Base-by-base conservation (phyloP, 2,329 filamentous ascomycete species). In the Ambrosiella xylebori region DNA sequence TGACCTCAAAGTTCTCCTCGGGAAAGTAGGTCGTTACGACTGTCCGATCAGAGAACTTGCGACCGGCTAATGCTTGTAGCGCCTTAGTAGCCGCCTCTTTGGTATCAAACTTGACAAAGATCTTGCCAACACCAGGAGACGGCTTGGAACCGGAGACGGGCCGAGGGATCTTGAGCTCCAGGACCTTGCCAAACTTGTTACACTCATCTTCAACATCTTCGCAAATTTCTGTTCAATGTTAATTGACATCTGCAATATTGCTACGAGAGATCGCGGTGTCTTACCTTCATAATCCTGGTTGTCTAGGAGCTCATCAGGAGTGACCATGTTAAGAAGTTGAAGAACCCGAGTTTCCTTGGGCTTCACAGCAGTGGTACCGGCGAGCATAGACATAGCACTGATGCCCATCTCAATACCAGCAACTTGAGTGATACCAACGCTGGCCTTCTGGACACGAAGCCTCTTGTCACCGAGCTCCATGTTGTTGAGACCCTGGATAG, bases 271-370 rank as follows among this genome's bases (percentile, higher is more conserved):
- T 9, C 5, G 1, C n/a, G 49, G 11, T 12, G 51, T 65, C 74
- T 67, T 77, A 90, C 91, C 91, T 71, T 96, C 87, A 66, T 96
- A 97, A 66, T 98, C 93, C 40, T 97, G 90, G 56, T 83, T 84
- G 67, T 97, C 90, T 71, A 96, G 82, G 27, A 98, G 75, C 71
- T 98, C 93, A 65, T 98, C 93, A 0, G 89, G 78, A 0, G 93
- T 98, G 40, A 98, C 91, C 93, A 98, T 98, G 74, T 98, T 98
- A 66, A 98, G 80, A 61, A 98, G 75, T 71, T 95, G 91, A 61
- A 98, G 70, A 13, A 98, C 91, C 58, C 87, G 81, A 63, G 86
- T 86, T 61, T 84, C 82, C 64, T 95, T 89, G 39, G 86, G 75
- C 61, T 90, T 86, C 58, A 78, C 78, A 41, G 86, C 85, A 2